Percentiles rank a stretch among this genome's conserved stretches.
These are phyloP conservation scores for Ogataea trehalophila DNA, from an alignment of 805 yeast species.

Conservation along the genomic window DNA sequence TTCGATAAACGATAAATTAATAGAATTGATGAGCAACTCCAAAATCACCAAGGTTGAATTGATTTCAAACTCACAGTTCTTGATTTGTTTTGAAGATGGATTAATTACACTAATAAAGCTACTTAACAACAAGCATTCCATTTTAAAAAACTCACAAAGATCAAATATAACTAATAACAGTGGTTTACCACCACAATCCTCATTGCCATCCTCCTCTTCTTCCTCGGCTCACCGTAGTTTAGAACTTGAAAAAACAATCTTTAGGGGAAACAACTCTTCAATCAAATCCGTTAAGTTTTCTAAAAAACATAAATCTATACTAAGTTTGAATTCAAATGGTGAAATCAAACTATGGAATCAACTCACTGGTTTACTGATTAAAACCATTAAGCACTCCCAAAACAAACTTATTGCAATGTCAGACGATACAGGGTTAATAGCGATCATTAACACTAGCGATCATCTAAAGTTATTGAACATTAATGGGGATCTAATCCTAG, in stretches of 20 bases:
- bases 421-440: slow-evolving; percentile 51
- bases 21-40: slow-evolving; percentile 40
- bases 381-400: slow-evolving; percentile 27
- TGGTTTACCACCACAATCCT: not conserved
- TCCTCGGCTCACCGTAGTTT: not conserved
- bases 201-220: slow-evolving; percentile 1
- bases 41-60: slow-evolving; percentile 37
- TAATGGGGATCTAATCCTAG: slow-evolving; percentile 37
- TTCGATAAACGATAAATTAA: slow-evolving; percentile 36
- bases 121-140: slow-evolving; percentile 8
- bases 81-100: slow-evolving; percentile 55
- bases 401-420: slow-evolving; percentile 39
- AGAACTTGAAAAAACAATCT: slow-evolving; percentile 20
- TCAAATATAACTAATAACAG: slow-evolving; percentile 10
- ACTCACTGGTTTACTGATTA: slow-evolving; percentile 44
- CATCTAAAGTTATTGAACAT: slow-evolving; percentile 40
- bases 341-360: slow-evolving; percentile 61
- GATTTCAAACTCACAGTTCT: slow-evolving; percentile 37
- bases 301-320: slow-evolving; percentile 46
- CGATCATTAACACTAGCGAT: slow-evolving; percentile 25
- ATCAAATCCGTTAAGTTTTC: slow-evolving; percentile 46
- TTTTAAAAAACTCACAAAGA: slow-evolving; percentile 42
- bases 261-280: slow-evolving; percentile 54
- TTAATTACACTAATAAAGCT: slow-evolving; percentile 40
- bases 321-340: slow-evolving; percentile 55